Percentiles rank a stretch among this genome's conserved stretches.
Conservation (phyloP, 768 basidiomycete species). For the Boletus sp. region DNA sequence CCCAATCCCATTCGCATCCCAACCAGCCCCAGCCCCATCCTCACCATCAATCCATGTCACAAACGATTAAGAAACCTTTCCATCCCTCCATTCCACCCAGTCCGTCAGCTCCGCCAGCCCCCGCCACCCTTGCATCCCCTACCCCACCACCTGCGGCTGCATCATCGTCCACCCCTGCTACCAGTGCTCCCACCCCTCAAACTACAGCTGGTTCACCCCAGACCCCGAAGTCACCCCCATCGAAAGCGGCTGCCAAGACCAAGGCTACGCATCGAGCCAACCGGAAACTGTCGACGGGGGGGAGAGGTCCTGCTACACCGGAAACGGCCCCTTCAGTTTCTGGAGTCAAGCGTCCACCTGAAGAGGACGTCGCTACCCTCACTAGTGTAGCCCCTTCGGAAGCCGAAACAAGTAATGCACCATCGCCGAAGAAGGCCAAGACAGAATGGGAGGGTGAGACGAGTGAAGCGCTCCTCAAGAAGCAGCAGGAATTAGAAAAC, state of each 20-base stretch:
- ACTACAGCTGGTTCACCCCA: slow-evolving; percentile 54
- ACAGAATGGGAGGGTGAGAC: slow-evolving; percentile 66
- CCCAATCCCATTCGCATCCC: slow-evolving; percentile 11
- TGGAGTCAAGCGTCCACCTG: slow-evolving; percentile 34
- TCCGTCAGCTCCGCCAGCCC: slow-evolving; percentile 18
- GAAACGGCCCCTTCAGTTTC: slow-evolving; percentile 31
- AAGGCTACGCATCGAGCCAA: slow-evolving; percentile 31
- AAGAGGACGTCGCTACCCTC: slow-evolving; percentile 31
- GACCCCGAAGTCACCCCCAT: slow-evolving; percentile 68
- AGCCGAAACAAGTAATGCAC: slow-evolving; percentile 41
- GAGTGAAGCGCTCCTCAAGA: slow-evolving; percentile 46
- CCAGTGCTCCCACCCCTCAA: slow-evolving; percentile 39
- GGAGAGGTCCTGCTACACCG: slow-evolving; percentile 33
- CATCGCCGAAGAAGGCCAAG: slow-evolving; percentile 70
- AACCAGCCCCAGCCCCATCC: slow-evolving; percentile 4
- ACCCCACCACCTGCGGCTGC: slow-evolving; percentile 46
- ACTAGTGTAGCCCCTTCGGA: slow-evolving; percentile 33
- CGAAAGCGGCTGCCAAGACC: slow-evolving; percentile 46
- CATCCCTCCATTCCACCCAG: slow-evolving; percentile 19
- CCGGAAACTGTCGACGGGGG: slow-evolving; percentile 32
- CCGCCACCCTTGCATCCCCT: slow-evolving; percentile 22
- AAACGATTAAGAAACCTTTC: slow-evolving; percentile 16
- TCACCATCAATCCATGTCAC: slow-evolving; percentile 6
- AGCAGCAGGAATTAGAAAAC: slow-evolving; percentile 36
- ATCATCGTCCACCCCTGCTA: slow-evolving; percentile 50